A percentile compares a stretch with the other conserved stretches of the same genome.
Conservation (phyloP, 2,329 filamentous ascomycete genomes). For the Beauveria scarabaeidicola region DNA sequence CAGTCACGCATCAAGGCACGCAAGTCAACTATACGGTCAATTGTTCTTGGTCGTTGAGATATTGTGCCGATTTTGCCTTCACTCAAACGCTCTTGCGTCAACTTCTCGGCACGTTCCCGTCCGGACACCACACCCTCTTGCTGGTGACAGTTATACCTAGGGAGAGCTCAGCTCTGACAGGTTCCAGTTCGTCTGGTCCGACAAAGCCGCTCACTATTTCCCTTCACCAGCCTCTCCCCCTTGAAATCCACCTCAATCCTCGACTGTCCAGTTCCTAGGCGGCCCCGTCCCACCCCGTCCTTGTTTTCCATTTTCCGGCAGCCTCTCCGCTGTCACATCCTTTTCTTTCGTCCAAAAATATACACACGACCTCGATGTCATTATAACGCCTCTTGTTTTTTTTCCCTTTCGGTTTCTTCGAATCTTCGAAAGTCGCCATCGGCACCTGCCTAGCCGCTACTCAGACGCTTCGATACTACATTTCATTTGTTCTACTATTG, state of each 20-base stretch:
- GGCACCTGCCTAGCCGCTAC: conserved; percentile 21
- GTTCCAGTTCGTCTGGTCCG: conserved; percentile 12
- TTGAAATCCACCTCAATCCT: background rate
- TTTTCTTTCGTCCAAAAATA: conserved; percentile 15
- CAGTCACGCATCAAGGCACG: background rate
- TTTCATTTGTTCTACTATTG: conserved; percentile 28
- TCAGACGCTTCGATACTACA: conserved; percentile 24
- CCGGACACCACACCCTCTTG: background rate
- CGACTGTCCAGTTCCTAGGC: conserved; percentile 15
- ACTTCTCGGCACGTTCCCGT: background rate
- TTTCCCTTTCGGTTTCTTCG: conserved; percentile 23
- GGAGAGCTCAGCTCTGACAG: conserved; percentile 13
- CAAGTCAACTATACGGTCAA: background rate
- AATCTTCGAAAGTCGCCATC: conserved; percentile 22
- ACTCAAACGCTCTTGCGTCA: background rate
- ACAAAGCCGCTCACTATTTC: conserved; percentile 9
- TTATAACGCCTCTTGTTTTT: conserved; percentile 33
- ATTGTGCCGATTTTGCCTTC: background rate
- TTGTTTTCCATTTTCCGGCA: conserved; percentile 13
- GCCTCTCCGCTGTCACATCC: conserved; percentile 18
- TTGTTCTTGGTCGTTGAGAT: background rate
- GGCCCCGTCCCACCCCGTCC: conserved; percentile 23
- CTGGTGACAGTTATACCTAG: conserved; percentile 6
- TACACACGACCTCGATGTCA: conserved; percentile 29
- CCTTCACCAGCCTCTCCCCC: background rate